phyloP scores from a whole-genome alignment of 768 basidiomycete genomes.

The Tephrocybe sp. region DNA sequence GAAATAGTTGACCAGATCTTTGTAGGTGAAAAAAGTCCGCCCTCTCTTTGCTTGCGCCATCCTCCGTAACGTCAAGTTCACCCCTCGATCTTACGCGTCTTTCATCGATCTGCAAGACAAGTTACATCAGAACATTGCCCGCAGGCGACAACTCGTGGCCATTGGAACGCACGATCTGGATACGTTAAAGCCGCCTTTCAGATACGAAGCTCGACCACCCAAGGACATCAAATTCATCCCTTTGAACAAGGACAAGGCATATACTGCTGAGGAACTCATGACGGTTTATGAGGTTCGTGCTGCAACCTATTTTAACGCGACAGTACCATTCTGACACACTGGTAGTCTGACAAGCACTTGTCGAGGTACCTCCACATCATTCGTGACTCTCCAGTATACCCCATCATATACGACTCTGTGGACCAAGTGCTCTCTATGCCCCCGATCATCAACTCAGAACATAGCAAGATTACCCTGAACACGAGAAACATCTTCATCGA shows the following conservation, averaged over 20 bases:
- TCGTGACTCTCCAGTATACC: conserved; percentile 92
- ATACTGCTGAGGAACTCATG: conserved; percentile 92
- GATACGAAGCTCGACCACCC: conserved; percentile 79
- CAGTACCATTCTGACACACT: not conserved
- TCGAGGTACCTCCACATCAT: conserved; percentile 89
- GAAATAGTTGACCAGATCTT: not conserved
- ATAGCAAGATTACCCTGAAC: conserved; percentile 94
- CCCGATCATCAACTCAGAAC: conserved; percentile 96
- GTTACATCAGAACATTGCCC: conserved; percentile 92
- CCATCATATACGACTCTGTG: conserved; percentile 91
- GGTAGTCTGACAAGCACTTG: conserved; percentile 88
- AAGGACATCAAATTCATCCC: conserved; percentile 91
- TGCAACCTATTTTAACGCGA: not conserved
- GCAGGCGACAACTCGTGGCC: conserved; percentile 85
- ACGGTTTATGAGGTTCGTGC: conserved; percentile 79
- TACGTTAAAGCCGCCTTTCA: conserved; percentile 82
- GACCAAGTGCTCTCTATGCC: conserved; percentile 94
- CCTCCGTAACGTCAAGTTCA: conserved; percentile 88
- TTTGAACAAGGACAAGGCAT: conserved; percentile 72
- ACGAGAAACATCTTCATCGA: conserved; percentile 96
- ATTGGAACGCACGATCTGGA: conserved; percentile 98
- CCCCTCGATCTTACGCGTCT: conserved; percentile 83
- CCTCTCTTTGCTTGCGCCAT: conserved; percentile 91
- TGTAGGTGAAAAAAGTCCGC: conserved; percentile 75
- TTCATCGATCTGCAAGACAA: conserved; percentile 99